Conservation (phyloP, 176 grass and related monocot species). For the Cenchrus purpureus region DNA sequence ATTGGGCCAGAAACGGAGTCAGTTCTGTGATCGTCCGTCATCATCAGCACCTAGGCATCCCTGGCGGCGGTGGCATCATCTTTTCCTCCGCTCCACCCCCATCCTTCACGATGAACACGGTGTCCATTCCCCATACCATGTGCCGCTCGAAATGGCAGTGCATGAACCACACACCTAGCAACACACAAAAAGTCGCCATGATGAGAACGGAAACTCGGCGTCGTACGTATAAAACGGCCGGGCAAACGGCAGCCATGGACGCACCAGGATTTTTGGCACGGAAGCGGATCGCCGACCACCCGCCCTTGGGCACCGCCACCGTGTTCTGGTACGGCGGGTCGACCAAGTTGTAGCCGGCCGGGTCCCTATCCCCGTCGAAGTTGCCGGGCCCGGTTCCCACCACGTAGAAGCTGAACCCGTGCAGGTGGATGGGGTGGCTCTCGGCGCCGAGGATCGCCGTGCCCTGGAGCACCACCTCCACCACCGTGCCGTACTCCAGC, state of each 20-base stretch:
- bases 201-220: background rate
- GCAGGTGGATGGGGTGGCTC: conserved; percentile 43
- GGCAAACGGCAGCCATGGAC: background rate
- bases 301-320: conserved; percentile 27
- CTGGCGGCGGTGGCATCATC: conserved; percentile 47
- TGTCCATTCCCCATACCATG: conserved; percentile 68
- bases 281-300: conserved; percentile 39
- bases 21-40: background rate
- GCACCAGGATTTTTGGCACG: conserved; percentile 27
- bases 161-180: conserved; percentile 70
- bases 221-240: background rate
- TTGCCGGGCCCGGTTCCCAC: conserved; percentile 13
- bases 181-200: background rate
- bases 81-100: conserved; percentile 22
- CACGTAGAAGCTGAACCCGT: conserved; percentile 38
- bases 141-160: conserved; percentile 75
- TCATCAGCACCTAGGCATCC: conserved; percentile 49
- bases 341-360: conserved; percentile 31
- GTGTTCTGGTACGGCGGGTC: conserved; percentile 44
- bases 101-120: conserved; percentile 70
- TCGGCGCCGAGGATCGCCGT: conserved; percentile 4
- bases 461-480: conserved; percentile 46
- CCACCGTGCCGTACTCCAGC: conserved; percentile 45
- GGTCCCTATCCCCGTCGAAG: background rate
- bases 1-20: background rate